These are phyloP conservation scores for Picocystis sp. DNA, from an alignment of 163 green algal genomes.

Conservation along the genomic window DNA sequence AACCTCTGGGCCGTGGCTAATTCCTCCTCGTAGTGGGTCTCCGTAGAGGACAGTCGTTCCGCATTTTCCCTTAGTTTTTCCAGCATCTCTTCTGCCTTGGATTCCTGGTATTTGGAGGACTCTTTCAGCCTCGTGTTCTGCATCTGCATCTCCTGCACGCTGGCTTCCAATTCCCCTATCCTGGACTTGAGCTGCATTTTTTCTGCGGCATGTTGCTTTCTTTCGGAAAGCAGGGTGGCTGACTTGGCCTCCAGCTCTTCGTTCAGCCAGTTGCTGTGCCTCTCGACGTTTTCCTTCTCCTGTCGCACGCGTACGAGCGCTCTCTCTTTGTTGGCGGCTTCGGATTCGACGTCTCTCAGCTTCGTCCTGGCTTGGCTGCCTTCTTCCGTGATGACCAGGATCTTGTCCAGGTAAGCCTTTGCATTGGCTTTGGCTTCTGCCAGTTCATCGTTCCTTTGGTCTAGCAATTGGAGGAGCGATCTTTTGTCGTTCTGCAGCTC, in stretches of 20 bases:
- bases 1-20: conserved; percentile 31
- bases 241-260: conserved; percentile 37
- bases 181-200: too few relatives aligned
- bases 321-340: conserved; percentile 13
- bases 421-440: conserved; percentile 30
- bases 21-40: conserved; percentile 24
- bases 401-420: conserved; percentile 25
- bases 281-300: conserved; percentile 41
- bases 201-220: background rate
- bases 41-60: conserved; percentile 6
- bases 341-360: conserved; percentile 19
- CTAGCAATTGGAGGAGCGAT: conserved; percentile 1
- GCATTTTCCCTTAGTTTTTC: conserved; percentile 17
- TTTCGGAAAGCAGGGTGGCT: conserved; percentile 16
- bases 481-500: conserved; percentile 9
- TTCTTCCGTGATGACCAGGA: conserved; percentile 16
- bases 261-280: conserved; percentile 35
- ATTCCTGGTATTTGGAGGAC: conserved; percentile 8
- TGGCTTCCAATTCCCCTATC: too few relatives aligned
- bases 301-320: conserved; percentile 23
- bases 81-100: conserved; percentile 14
- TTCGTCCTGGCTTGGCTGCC: conserved; percentile 16
- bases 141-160: too few relatives aligned
- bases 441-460: conserved; percentile 8
- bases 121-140: too few relatives aligned